These are phyloP conservation scores for Phytophthora crassamura DNA, from an alignment of 352 stramenopile genomes.

Conservation along the genomic window DNA sequence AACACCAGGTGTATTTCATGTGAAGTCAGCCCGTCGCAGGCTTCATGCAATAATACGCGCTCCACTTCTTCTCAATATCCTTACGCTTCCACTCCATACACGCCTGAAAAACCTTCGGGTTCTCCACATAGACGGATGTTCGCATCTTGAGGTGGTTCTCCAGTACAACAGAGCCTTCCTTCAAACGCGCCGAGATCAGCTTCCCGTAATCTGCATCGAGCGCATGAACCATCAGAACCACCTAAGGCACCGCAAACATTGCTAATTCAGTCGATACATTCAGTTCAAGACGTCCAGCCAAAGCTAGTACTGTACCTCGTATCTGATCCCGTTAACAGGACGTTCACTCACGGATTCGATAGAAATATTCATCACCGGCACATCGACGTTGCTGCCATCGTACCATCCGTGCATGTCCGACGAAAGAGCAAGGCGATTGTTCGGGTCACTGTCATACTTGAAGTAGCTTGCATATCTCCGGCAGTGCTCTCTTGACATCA, in stretches of 20 bases:
- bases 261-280: slow-evolving; percentile 9
- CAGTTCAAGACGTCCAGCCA: no score
- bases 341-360: slow-evolving; percentile 15
- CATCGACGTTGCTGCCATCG: slow-evolving; percentile 13
- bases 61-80: slow-evolving; percentile 20
- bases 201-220: slow-evolving; percentile 5
- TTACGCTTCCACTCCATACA: slow-evolving; percentile 27
- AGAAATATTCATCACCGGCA: slow-evolving; percentile 29
- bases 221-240: slow-evolving; percentile 12
- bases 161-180: slow-evolving; percentile 17
- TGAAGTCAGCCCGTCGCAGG: slow-evolving; percentile 22
- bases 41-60: slow-evolving; percentile 10
- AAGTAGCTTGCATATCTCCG: slow-evolving; percentile 15
- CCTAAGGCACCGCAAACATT: slow-evolving; percentile 18
- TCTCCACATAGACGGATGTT: slow-evolving; percentile 26
- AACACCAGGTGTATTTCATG: no score
- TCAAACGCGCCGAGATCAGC: slow-evolving; percentile 17
- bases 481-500: slow-evolving; percentile 32
- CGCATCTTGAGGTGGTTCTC: slow-evolving; percentile 24
- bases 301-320: no score
- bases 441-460: slow-evolving; percentile 28
- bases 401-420: slow-evolving; percentile 25
- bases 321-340: slow-evolving; percentile 18
- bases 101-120: slow-evolving; percentile 22
- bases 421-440: slow-evolving; percentile 33